Evolutionary conservation across 176 grass and related monocot genomes (phyloP).

Genomic region (Rhynchospora breviuscula): DNA sequence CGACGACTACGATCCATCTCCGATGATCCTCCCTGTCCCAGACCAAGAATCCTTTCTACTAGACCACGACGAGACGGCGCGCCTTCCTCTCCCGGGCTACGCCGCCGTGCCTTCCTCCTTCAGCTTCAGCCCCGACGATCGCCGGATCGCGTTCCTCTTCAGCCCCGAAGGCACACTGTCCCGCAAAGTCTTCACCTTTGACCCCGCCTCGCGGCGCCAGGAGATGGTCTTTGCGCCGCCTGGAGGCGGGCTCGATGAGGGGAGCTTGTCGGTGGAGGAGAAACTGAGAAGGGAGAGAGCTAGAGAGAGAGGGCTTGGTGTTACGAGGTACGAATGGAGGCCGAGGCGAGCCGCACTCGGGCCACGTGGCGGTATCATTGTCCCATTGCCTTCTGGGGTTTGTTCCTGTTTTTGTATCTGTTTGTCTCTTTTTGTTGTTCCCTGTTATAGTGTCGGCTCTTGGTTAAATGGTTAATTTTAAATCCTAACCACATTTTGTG

Average conservation of each 20-base stretch:
- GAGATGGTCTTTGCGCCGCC: slow-evolving; percentile 72
- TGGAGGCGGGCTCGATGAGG: slow-evolving; percentile 78
- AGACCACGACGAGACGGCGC: slow-evolving; percentile 74
- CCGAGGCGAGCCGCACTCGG: slow-evolving; percentile 25
- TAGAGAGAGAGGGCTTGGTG: slow-evolving; percentile 84
- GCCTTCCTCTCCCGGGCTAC: slow-evolving; percentile 83
- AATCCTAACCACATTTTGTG: neutral
- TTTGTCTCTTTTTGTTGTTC: neutral
- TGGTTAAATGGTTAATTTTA: neutral
- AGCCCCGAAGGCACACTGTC: slow-evolving; percentile 82
- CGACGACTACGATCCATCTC: slow-evolving; percentile 61
- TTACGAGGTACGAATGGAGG: slow-evolving; percentile 85
- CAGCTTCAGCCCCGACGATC: slow-evolving; percentile 87
- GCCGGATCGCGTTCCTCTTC: slow-evolving; percentile 60
- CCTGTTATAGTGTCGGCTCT: neutral
- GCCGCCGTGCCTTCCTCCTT: slow-evolving; percentile 48
- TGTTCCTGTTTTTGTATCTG: slow-evolving; percentile 14
- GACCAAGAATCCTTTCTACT: slow-evolving; percentile 18
- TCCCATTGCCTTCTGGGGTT: slow-evolving; percentile 84
- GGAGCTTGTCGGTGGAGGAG: slow-evolving; percentile 80
- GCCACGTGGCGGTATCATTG: slow-evolving; percentile 55
- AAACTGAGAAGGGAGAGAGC: slow-evolving; percentile 74
- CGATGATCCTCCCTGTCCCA: slow-evolving; percentile 49
- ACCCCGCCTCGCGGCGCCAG: slow-evolving; percentile 40
- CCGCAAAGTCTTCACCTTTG: slow-evolving; percentile 72